Base-by-base conservation (phyloP, 345 rosid species). In the Theobroma cacao region DNA sequence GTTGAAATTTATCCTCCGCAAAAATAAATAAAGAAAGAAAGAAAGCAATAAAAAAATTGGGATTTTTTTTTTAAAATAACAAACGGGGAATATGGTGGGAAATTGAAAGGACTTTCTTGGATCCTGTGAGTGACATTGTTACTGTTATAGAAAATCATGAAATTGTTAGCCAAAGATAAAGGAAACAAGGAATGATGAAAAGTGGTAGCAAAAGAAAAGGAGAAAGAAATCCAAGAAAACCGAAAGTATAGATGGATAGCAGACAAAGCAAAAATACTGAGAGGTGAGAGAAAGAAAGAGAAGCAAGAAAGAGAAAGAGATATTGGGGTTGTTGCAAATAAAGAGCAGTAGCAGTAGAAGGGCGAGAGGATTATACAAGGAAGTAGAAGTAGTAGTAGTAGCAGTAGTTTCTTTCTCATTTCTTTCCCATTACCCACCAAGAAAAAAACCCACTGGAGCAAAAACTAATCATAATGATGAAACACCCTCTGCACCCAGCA, bases 121-220 rank as follows among this genome's bases (percentile, higher is more conserved):
- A 74, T 74, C 77, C 77, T 56, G 77, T 38, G 52, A 24, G 66
- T 14, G 64, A 73, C 76, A 78, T 45, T 41, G 78, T 5, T 41
- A 64, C 85, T 71, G 76, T 82, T 72, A 74, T 75, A 48, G 69
- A 75, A 59, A 78, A 78, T 65, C 53, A 75, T 71, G 56, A 72
- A 78, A 60, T 60, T 80, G 80, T 13, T 67, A 60, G 79, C 78
- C 76, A 85, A 82, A 90, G 82, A 63, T 76, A 84, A 88, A 88
- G 84, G 75, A 68, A 80, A 68, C 78, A 78, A 76, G 86, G 85
- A 88, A 90, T 90, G 91, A 88, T 90, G 85, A 86, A 88, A 88
- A 83, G 88, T 67, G 50, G 62, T 43, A 77, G 78, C 72, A 66
- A 85, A 84, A 74, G 75, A 79, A 83, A 83, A 43, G 78, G 17